A percentile compares a stretch with the other conserved stretches of the same genome.
These are phyloP conservation scores for Arthrobotrys iridis DNA, from an alignment of 2,329 filamentous ascomycete species.

Conservation along the genomic window DNA sequence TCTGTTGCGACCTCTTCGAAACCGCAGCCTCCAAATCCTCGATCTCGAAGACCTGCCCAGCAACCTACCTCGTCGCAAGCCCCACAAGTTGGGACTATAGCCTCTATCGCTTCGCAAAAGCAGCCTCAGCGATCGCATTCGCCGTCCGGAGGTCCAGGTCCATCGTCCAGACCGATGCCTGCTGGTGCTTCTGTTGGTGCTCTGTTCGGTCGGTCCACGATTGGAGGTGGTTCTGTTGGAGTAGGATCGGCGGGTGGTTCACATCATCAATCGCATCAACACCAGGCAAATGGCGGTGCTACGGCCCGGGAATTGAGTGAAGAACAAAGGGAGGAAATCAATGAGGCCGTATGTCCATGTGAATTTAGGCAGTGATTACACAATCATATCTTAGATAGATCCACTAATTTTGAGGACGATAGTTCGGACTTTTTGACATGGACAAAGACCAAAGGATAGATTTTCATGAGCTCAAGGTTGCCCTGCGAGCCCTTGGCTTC, in stretches of 20 bases:
- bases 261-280: slow-evolving; percentile 52
- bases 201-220: slow-evolving; percentile 55
- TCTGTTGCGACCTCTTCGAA: slow-evolving; percentile 62
- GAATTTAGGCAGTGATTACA: no score
- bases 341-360: slow-evolving; percentile 79
- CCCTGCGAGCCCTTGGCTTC: slow-evolving; percentile 39
- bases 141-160: slow-evolving; percentile 54
- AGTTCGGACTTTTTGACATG: slow-evolving; percentile 96
- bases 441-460: slow-evolving; percentile 94
- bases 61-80: slow-evolving; percentile 45
- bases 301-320: slow-evolving; percentile 72
- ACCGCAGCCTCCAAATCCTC: slow-evolving; percentile 62
- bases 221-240: slow-evolving; percentile 53
- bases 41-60: slow-evolving; percentile 60
- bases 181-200: slow-evolving; percentile 40
- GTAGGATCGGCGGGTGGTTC: slow-evolving; percentile 53
- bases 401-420: background rate
- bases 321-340: slow-evolving; percentile 91
- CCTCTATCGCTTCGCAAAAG: slow-evolving; percentile 51
- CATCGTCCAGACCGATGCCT: slow-evolving; percentile 50
- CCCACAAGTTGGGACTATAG: slow-evolving; percentile 38
- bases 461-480: slow-evolving; percentile 89
- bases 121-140: slow-evolving; percentile 53
- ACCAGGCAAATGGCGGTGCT: slow-evolving; percentile 53
- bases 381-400: background rate